Conservation (phyloP, 192 early-diverging fungal species). For the Helicostylum pulchrum region DNA sequence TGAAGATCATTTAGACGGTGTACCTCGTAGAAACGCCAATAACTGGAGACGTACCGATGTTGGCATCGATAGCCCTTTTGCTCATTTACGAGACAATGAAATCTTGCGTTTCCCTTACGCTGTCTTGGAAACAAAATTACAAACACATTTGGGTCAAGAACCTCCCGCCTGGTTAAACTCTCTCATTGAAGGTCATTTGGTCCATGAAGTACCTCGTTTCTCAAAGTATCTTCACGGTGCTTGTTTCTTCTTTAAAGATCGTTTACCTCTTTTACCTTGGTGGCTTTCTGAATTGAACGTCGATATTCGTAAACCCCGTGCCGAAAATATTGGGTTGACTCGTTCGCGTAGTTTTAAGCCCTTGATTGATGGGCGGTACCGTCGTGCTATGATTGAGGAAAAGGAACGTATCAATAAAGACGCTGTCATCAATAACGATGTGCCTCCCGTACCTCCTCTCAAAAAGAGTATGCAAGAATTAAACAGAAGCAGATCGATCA, state of each 20-base stretch:
- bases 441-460: background rate
- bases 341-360: slow-evolving; percentile 39
- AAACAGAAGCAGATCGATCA: slow-evolving; percentile 4
- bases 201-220: slow-evolving; percentile 79
- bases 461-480: background rate
- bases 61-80: slow-evolving; percentile 73
- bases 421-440: slow-evolving; percentile 1
- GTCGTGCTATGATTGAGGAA: slow-evolving; percentile 37
- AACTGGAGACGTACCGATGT: slow-evolving; percentile 95
- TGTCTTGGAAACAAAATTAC: slow-evolving; percentile 84
- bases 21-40: slow-evolving; percentile 55
- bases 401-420: slow-evolving; percentile 13
- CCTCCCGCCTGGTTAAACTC: slow-evolving; percentile 78
- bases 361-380: slow-evolving; percentile 34
- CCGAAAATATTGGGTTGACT: slow-evolving; percentile 26
- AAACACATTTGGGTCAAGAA: slow-evolving; percentile 61
- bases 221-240: slow-evolving; percentile 87
- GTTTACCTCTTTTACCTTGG: slow-evolving; percentile 33
- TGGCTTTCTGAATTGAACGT: slow-evolving; percentile 45
- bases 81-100: slow-evolving; percentile 70
- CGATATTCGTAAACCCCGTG: slow-evolving; percentile 47
- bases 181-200: slow-evolving; percentile 67
- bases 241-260: slow-evolving; percentile 30
- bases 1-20: slow-evolving; percentile 78
- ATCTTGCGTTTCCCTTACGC: slow-evolving; percentile 92